A percentile compares a stretch with the other conserved stretches of the same genome.
phyloP scores from a whole-genome alignment of 2,329 filamentous ascomycete species.

The Orbilia javanica region DNA sequence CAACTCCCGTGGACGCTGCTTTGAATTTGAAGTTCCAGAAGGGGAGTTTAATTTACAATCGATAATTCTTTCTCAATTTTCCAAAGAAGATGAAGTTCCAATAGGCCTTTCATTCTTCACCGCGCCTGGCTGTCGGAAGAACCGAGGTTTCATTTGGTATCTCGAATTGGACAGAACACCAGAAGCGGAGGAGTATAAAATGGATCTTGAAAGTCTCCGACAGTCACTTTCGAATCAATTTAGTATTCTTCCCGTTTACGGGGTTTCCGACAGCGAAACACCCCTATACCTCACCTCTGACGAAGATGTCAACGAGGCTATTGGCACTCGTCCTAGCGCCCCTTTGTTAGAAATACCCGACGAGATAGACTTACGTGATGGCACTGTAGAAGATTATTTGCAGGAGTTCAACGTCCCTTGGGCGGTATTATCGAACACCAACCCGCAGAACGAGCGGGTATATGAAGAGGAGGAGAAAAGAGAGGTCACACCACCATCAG shows the following conservation, averaged over 20 bases:
- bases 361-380: background rate
- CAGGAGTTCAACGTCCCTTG: slow-evolving; percentile 23
- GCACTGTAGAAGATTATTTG: background rate
- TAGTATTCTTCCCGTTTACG: slow-evolving; percentile 36
- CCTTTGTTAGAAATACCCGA: background rate
- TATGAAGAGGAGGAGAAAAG: slow-evolving; percentile 10
- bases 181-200: background rate
- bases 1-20: slow-evolving; percentile 18
- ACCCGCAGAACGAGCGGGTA: background rate
- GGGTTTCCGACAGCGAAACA: background rate
- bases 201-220: background rate
- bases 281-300: background rate
- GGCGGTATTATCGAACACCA: background rate
- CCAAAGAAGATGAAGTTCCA: slow-evolving; percentile 15
- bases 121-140: slow-evolving; percentile 2
- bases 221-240: slow-evolving; percentile 14
- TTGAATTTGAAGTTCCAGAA: slow-evolving; percentile 29
- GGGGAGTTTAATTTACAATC: slow-evolving; percentile 8
- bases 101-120: slow-evolving; percentile 29
- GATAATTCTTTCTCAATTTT: slow-evolving; percentile 19
- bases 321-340: slow-evolving; percentile 15
- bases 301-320: slow-evolving; percentile 19
- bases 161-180: slow-evolving; percentile 11
- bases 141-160: slow-evolving; percentile 18
- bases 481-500: slow-evolving; percentile 3